These are phyloP conservation scores for Trichoderma lentiforme DNA, from an alignment of 2,329 filamentous ascomycete genomes.

Conservation along the genomic window DNA sequence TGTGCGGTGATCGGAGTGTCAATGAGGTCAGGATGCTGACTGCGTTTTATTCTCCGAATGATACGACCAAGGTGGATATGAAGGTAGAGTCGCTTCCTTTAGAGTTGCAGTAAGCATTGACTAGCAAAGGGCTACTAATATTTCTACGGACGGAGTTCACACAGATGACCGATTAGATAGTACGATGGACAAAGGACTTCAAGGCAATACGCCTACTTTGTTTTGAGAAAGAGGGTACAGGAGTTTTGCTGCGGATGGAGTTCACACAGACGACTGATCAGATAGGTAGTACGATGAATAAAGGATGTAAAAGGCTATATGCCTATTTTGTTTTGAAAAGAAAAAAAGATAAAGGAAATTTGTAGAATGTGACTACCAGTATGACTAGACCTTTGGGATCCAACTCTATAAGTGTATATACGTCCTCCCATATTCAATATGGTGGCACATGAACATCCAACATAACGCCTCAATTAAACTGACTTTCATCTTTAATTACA, in stretches of 20 bases:
- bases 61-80: neutral
- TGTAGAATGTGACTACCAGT: neutral
- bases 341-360: neutral
- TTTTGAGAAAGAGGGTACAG: neutral
- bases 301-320: neutral
- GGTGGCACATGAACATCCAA: neutral
- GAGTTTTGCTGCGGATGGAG: neutral
- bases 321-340: neutral
- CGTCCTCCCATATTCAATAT: conserved; percentile 2
- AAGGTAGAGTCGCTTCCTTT: neutral
- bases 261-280: neutral
- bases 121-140: neutral
- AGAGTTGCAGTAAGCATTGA: neutral
- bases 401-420: conserved; percentile 6
- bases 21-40: neutral
- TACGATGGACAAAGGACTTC: neutral
- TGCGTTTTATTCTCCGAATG: neutral
- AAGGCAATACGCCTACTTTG: neutral
- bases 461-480: conserved; percentile 13
- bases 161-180: neutral
- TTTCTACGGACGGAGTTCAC: neutral
- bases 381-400: neutral
- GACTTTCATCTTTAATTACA: neutral
- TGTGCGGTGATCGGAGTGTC: neutral
- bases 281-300: neutral